phyloP scores from a whole-genome alignment of 306 rosid genomes.

The Trichosanthes truncata region DNA sequence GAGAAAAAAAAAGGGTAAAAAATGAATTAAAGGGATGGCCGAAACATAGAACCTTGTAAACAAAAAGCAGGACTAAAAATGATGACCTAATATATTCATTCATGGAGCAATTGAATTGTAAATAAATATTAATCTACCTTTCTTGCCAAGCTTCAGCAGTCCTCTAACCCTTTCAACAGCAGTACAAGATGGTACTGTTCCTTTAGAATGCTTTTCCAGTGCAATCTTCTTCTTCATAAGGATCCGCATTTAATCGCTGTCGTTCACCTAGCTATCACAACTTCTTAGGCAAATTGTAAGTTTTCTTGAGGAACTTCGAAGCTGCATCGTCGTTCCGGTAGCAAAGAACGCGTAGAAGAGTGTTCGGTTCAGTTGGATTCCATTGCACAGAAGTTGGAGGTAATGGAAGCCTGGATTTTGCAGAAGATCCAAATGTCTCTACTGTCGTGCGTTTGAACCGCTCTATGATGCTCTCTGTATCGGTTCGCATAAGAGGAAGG shows the following conservation, averaged over 20 bases:
- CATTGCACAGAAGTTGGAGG: constrained; percentile 97
- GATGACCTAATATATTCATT: neutral
- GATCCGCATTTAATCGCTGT: neutral
- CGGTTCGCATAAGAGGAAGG: constrained; percentile 78
- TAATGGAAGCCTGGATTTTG: constrained; percentile 78
- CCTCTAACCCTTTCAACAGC: neutral
- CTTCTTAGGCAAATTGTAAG: constrained; percentile 90
- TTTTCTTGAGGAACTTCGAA: constrained; percentile 72
- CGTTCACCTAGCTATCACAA: constrained; percentile 22
- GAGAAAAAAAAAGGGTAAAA: neutral
- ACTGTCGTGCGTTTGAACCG: constrained; percentile 59
- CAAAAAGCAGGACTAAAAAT: neutral
- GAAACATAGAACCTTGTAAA: neutral
- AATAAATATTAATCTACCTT: neutral
- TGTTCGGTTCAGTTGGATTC: constrained; percentile 87
- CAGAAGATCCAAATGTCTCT: constrained; percentile 72
- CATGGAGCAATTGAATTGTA: neutral
- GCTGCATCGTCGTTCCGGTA: constrained; percentile 81
- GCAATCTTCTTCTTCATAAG: neutral
- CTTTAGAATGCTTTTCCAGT: neutral
- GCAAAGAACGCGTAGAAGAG: constrained; percentile 80
- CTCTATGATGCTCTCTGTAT: constrained; percentile 68
- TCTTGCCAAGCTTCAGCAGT: neutral
- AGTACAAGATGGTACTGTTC: neutral
- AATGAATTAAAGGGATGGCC: neutral